Percentiles rank a stretch among this genome's conserved stretches.
These are phyloP conservation scores for Bruguiera parviflora DNA, from an alignment of 345 rosid genomes.

Conservation along the genomic window DNA sequence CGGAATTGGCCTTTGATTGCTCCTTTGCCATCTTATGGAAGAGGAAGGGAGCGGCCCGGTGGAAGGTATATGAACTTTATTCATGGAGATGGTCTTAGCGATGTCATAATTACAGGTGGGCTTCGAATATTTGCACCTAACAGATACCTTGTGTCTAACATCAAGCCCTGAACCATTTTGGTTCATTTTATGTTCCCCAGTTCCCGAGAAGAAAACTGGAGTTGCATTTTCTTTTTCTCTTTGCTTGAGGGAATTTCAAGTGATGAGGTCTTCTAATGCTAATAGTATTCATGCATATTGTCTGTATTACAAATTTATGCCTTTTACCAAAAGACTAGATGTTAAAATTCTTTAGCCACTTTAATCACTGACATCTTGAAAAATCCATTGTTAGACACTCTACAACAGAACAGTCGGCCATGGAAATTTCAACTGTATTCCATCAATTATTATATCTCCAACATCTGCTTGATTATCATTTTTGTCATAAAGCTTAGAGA, in stretches of 20 bases:
- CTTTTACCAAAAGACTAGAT: too few relatives aligned
- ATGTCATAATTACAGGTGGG: constrained; percentile 85
- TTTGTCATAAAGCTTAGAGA: neutral
- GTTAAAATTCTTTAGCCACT: too few relatives aligned
- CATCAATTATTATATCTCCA: too few relatives aligned
- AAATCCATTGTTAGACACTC: too few relatives aligned
- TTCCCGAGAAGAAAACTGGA: too few relatives aligned
- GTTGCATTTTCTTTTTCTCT: too few relatives aligned
- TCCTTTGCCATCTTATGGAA: constrained; percentile 92
- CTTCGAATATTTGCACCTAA: constrained; percentile 6
- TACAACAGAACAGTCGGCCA: too few relatives aligned
- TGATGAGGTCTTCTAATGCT: neutral
- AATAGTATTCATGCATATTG: neutral
- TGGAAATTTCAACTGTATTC: too few relatives aligned
- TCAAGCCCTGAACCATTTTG: neutral
- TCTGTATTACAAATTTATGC: too few relatives aligned
- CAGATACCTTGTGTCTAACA: neutral
- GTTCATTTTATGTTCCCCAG: neutral
- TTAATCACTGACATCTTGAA: too few relatives aligned
- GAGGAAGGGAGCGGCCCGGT: constrained; percentile 92
- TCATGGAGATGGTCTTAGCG: constrained; percentile 89
- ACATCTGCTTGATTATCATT: neutral
- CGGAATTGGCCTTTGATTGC: constrained; percentile 77
- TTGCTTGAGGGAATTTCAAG: neutral
- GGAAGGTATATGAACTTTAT: constrained; percentile 83